phyloP scores from a whole-genome alignment of 371 early-diverging fungal genomes.

The Zychaea mexicana region DNA sequence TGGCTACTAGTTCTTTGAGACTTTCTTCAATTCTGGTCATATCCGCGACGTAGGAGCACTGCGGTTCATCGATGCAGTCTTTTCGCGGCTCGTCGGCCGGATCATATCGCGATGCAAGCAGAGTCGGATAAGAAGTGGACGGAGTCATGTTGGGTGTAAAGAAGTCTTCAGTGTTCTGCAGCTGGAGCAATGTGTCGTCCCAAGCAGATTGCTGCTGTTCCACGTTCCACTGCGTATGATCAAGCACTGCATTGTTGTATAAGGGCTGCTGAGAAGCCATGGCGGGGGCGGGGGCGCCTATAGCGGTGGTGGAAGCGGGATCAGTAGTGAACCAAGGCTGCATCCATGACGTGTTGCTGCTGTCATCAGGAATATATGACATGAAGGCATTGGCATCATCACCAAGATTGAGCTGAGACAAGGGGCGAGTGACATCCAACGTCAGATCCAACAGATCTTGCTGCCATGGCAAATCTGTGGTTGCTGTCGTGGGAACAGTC shows the following conservation, averaged over 20 bases:
- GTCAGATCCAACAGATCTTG: neutral
- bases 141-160: conserved; percentile 6
- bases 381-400: neutral
- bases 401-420: conserved; percentile 3
- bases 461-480: neutral
- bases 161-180: neutral
- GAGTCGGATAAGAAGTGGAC: conserved; percentile 16
- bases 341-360: neutral
- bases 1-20: conserved; percentile 11
- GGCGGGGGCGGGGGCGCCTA: neutral
- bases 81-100: conserved; percentile 5
- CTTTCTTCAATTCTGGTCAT: conserved; percentile 13
- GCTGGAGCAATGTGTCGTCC: neutral
- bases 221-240: neutral
- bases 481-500: neutral
- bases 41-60: neutral
- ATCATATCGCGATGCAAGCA: conserved; percentile 22
- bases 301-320: neutral
- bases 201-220: neutral
- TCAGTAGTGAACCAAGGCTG: neutral
- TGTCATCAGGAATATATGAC: neutral
- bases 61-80: neutral
- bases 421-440: conserved; percentile 5
- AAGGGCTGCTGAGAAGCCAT: neutral
- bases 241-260: neutral